Evolutionary conservation across 768 basidiomycete genomes (phyloP), one percentile per base, ranked within the genome.

Genomic region (Psilocybe azurescens): DNA sequence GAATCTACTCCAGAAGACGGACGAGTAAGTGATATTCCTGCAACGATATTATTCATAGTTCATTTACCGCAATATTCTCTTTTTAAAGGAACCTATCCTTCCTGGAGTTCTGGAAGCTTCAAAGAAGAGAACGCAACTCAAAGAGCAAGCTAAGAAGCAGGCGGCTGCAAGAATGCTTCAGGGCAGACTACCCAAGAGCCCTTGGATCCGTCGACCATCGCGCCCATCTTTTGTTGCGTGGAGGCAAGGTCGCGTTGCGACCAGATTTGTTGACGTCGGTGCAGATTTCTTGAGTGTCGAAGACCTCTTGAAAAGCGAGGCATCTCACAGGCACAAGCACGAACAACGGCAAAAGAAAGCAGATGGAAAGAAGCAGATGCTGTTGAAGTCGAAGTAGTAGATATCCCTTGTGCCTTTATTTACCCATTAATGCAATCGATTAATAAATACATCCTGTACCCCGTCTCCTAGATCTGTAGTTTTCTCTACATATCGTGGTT

Each of bases 221-320:
- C 61, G 70, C 41, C 76, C 74, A 59, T 70, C 80, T 33, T 75
- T 81, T 60, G 62, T 79, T n/a, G 69, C 79, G 32, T 66, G 74
- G 48, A 78, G 77, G 24, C 66, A 70, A 7, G 83, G 84, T 14
- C 85, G 86, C 44, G 81, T 88, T 8, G 69, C 84, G 2, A 79
- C 90, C 50, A 83, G 82, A 68, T 91, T 94, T 66, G 75, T 90
- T 16, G 92, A 94, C 69, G 85, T 93, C 3, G 92, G 92, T 1
- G 82, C 83, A 24, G 84, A 87, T 70, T 93, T 90, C 71, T 69
- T 93, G 58, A 81, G 91, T 48, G 73, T 82, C 32, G 80, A 83
- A 46, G 86, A 86, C 53, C 81, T 79, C 10, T 65, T 79, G 53
- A 79, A 79, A 62, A 79, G 89, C 47, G 78, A 83, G 57, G 78